phyloP scores from a whole-genome alignment of 2,329 filamentous ascomycete species.

The Penicillium capsulatum region DNA sequence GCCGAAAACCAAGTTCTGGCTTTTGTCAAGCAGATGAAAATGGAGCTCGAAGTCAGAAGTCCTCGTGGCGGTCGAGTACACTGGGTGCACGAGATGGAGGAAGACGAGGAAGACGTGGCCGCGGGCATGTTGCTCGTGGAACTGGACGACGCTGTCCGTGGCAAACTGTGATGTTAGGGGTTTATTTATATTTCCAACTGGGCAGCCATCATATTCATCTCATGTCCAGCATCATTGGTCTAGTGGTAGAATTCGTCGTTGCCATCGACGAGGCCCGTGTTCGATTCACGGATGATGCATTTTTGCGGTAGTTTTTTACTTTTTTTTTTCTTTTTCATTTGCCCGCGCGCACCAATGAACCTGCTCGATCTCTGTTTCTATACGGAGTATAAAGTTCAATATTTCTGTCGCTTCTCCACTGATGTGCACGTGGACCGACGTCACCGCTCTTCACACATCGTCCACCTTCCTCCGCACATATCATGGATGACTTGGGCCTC shows the following conservation, averaged over 20 bases:
- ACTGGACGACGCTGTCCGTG: slow-evolving; percentile 34
- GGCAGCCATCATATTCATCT: slow-evolving; percentile 5
- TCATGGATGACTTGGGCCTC: slow-evolving; percentile 57
- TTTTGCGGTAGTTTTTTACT: slow-evolving; percentile 4
- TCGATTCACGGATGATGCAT: slow-evolving; percentile 44
- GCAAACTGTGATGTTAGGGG: background rate
- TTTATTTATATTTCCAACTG: background rate
- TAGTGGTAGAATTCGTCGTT: slow-evolving; percentile 46
- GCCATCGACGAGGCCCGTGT: slow-evolving; percentile 47
- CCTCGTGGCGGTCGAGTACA: slow-evolving; percentile 46
- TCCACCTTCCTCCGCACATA: slow-evolving; percentile 4
- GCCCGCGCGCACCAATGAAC: too few relatives aligned
- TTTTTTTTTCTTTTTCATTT: slow-evolving; percentile 6
- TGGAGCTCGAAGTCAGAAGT: slow-evolving; percentile 61
- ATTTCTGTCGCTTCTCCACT: slow-evolving; percentile 3
- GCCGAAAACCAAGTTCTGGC: slow-evolving; percentile 52
- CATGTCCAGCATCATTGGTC: slow-evolving; percentile 39
- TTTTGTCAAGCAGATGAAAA: slow-evolving; percentile 65
- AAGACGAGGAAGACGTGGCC: slow-evolving; percentile 49
- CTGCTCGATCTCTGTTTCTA: too few relatives aligned
- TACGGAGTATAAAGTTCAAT: too few relatives aligned
- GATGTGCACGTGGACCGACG: slow-evolving; percentile 16
- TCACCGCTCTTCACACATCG: slow-evolving; percentile 10
- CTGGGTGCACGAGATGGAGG: slow-evolving; percentile 53
- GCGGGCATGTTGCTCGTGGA: slow-evolving; percentile 54